Conservation (phyloP, 768 basidiomycete species). For the Saitozyma sp. region DNA sequence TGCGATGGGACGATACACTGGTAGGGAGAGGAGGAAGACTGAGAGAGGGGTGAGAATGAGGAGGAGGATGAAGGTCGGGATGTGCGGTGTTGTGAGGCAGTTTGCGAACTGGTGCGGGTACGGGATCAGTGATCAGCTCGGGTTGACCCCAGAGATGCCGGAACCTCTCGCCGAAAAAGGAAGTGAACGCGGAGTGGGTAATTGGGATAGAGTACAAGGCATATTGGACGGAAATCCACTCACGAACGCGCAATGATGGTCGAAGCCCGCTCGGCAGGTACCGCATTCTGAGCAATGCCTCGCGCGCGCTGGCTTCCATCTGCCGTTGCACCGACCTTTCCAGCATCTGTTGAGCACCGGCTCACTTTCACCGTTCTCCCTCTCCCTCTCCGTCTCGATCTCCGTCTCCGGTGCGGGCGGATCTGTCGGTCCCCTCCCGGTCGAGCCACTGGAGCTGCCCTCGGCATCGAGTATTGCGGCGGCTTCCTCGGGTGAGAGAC, state of each 20-base stretch:
- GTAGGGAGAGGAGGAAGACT: slow-evolving; percentile 29
- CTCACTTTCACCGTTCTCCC: background rate
- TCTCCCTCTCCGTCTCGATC: background rate
- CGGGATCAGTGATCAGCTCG: background rate
- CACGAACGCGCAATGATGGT: slow-evolving; percentile 53
- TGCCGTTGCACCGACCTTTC: slow-evolving; percentile 47
- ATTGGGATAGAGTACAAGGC: too few species aligned
- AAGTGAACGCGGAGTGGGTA: too few species aligned
- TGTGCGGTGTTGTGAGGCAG: slow-evolving; percentile 47
- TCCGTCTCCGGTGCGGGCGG: background rate
- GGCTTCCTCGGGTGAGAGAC: slow-evolving; percentile 29
- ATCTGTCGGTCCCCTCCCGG: background rate
- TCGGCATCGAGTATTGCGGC: background rate
- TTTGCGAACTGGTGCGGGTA: slow-evolving; percentile 36
- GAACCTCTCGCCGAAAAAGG: too few species aligned
- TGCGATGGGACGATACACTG: slow-evolving; percentile 23
- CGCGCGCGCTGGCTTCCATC: slow-evolving; percentile 53
- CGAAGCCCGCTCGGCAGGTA: slow-evolving; percentile 50
- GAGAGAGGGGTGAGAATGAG: slow-evolving; percentile 42
- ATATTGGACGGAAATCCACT: background rate
- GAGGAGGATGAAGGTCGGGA: slow-evolving; percentile 43
- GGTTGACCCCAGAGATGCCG: too few species aligned
- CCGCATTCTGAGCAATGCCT: slow-evolving; percentile 52
- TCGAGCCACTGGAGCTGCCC: background rate
- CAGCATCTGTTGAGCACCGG: slow-evolving; percentile 39